A percentile compares a stretch with the other conserved stretches of the same genome.
Conservation (phyloP, 179 eudicot genomes). For the Beta macrorhiza region DNA sequence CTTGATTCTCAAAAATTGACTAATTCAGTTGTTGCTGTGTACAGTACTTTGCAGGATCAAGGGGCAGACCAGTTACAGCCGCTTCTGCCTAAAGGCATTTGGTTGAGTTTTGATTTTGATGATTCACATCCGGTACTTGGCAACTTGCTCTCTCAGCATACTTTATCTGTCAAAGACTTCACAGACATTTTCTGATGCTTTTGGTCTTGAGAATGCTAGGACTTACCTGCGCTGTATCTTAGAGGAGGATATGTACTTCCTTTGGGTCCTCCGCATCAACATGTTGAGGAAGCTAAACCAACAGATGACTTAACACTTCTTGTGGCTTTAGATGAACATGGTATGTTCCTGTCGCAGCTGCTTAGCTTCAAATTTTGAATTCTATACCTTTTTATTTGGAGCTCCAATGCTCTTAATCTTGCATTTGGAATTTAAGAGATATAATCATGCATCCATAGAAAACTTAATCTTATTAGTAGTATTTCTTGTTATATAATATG, state of each 20-base stretch:
- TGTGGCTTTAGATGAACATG: slow-evolving; percentile 85
- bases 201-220: slow-evolving; percentile 44
- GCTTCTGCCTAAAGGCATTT: slow-evolving; percentile 71
- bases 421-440: background rate
- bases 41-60: slow-evolving; percentile 60
- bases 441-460: background rate
- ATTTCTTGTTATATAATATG: background rate
- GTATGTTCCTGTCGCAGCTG: slow-evolving; percentile 36
- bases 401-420: background rate
- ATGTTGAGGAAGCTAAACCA: slow-evolving; percentile 72
- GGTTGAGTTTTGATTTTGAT: slow-evolving; percentile 88
- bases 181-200: slow-evolving; percentile 16
- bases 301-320: slow-evolving; percentile 81
- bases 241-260: slow-evolving; percentile 92
- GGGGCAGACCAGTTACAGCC: slow-evolving; percentile 58
- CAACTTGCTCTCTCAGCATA: slow-evolving; percentile 10
- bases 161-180: slow-evolving; percentile 1
- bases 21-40: slow-evolving; percentile 18
- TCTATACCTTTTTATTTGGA: background rate
- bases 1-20: slow-evolving; percentile 7
- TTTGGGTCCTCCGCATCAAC: slow-evolving; percentile 65
- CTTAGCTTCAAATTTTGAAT: slow-evolving; percentile 7
- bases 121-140: slow-evolving; percentile 89
- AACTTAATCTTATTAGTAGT: background rate
- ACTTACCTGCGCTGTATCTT: slow-evolving; percentile 75